Evolutionary conservation across 2,329 filamentous ascomycete species (phyloP), one percentile per base, ranked within the genome.

Genomic region (Colletotrichum tropicicola): DNA sequence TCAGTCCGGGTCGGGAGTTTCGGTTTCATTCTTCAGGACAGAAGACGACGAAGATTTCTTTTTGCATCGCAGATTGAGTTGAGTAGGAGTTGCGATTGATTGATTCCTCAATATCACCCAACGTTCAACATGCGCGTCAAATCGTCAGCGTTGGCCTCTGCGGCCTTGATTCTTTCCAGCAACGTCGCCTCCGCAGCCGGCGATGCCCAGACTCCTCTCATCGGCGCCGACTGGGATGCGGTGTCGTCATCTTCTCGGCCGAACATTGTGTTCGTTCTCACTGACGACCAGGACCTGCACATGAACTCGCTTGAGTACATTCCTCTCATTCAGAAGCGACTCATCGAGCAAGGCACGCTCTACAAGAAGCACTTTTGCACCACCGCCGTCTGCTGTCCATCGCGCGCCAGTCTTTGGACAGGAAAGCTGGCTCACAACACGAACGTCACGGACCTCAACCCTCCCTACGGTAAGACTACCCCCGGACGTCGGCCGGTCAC

Each of bases 201-300:
- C 19, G 49, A 65, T 21, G 44, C 44, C 12, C 65, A 67, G 48
- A 21, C 44, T 7, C 65, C 60, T 6, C 65, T 67, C 9, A 4
- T 47, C 44, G 60, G 35, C 49, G 13, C 43, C 15, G 43, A 25
- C 45, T 25, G 8, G 25, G 27, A 28, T 49, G 10, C 35, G 9
- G 49, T 60, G 60, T 53, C 59, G 43, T 21, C 63, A n/a, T 57
- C 52, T 3, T 45, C 59, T 27, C 51, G 67, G 23, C 82, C 85
- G 0, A 91, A 91, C 69, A 85, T 91, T 55, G 77, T 91, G 30
- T 89, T 91, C 71, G 84, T 91, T 65, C 78, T 91, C 30, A 89
- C 87, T 0, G 89, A 91, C 67, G 89, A 91, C 68, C 89, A 91
- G 70, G 89, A 91, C 69, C 75, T 88, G 10, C 84, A 87, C 61